Evolutionary conservation across 176 grass and related monocot species (phyloP), one percentile per base, ranked within the genome.

Genomic region (Saccharum spontaneum): DNA sequence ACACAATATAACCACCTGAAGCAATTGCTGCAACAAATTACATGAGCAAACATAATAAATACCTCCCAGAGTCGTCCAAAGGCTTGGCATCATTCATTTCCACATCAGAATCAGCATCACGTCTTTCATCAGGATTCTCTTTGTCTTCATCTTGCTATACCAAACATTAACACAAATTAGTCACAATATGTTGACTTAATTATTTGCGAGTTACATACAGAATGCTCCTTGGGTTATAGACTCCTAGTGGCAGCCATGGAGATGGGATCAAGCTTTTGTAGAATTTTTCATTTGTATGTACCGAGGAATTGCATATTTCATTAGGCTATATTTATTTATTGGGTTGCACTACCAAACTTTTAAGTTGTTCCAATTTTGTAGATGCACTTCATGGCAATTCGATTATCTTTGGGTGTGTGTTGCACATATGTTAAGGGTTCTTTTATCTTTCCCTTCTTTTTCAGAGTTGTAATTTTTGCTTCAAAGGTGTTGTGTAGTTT

Each of bases 81-180:
- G 83, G 84, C 48, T 94, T 99, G 31, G 17, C 37, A 85, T 94
- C 86, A 80, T 92, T 88, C 63, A 92, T 86, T 71, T 99, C 97
- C 79, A 86, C 40, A 78, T 99, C 97, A 46, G 90, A 92, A 88
- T 88, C 84, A 79, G 44, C 88, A 83, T 94, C 86, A 9, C 75
- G 81, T 46, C 90, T 92, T 85, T 90, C 92, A 82, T 99, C 88
- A 28, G 90, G 86, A 83, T 99, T 81, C 79, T 92, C 94, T 86
- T 86, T 85, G 86, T 97, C 97, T 87, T 99, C 97, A 91, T 99
- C 90, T 67, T 87, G 82, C 97, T 99, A 84, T 52, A 92, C 28
- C 24, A 52, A 77, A 76, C 15, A 67, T 40, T 54, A 65, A 83
- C 45, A 43, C 10, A 49, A 85, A 80, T 79, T 68, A 81, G 67